phyloP scores from a whole-genome alignment of 805 yeast species.

The Phaffomyces antillensis region DNA sequence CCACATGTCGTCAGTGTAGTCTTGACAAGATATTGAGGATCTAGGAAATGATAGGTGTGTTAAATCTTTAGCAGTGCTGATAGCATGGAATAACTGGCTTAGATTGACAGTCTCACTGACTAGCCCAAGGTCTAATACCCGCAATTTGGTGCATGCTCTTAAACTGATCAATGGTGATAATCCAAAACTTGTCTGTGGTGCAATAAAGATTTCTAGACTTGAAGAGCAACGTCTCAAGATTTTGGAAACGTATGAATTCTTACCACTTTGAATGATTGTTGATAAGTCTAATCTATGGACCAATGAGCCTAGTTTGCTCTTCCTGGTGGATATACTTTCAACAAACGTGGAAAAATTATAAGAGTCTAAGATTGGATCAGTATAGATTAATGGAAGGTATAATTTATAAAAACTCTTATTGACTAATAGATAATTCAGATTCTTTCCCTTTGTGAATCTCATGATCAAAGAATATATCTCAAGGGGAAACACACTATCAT shows the following conservation, averaged over 20 bases:
- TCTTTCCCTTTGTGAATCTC: slow-evolving; percentile 24
- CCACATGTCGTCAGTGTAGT: slow-evolving; percentile 56
- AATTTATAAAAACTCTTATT: slow-evolving; percentile 53
- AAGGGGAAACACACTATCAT: slow-evolving; percentile 16
- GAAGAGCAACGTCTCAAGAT: slow-evolving; percentile 69
- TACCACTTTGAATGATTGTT: slow-evolving; percentile 81
- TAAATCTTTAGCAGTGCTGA: slow-evolving; percentile 51
- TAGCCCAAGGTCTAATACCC: slow-evolving; percentile 66
- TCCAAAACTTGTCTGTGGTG: slow-evolving; percentile 95
- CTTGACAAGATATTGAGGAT: slow-evolving; percentile 68
- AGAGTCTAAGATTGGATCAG: slow-evolving; percentile 54
- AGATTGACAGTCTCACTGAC: slow-evolving; percentile 89
- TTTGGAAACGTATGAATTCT: slow-evolving; percentile 83
- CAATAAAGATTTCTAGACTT: slow-evolving; percentile 61
- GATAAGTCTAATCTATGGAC: slow-evolving; percentile 70
- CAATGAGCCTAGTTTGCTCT: slow-evolving; percentile 43
- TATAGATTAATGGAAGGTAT: slow-evolving; percentile 60
- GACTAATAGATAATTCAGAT: slow-evolving; percentile 50
- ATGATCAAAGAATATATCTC: slow-evolving; percentile 25
- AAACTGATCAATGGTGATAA: slow-evolving; percentile 81
- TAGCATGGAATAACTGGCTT: slow-evolving; percentile 69
- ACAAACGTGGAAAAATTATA: slow-evolving; percentile 69
- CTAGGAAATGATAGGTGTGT: slow-evolving; percentile 84
- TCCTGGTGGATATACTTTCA: slow-evolving; percentile 49
- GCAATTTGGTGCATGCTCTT: slow-evolving; percentile 57